Evolutionary conservation across 129 eudicot genomes (phyloP), one percentile per base, ranked within the genome.

Genomic region (Tanacetum coccineum): DNA sequence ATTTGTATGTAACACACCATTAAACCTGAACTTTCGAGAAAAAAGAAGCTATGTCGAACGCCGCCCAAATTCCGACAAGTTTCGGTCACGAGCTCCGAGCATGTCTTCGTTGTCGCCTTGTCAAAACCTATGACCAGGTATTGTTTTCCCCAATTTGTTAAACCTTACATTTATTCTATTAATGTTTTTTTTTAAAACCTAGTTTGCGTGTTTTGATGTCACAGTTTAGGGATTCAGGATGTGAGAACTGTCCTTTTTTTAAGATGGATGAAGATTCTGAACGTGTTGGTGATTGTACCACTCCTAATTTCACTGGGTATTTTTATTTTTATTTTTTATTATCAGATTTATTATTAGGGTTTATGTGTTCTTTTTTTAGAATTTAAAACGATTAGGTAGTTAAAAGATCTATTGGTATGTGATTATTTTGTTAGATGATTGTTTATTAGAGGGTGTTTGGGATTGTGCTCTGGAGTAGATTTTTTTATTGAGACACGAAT

Each of bases 61-160:
- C 79, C 48, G 99, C 99, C 10, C 95, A 93, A 73, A 89, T 93
- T 49, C 99, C 99, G 32, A 93, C 95, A n/a, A 89, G 99, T 74
- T 93, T 93, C 71, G 99, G 99, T 32, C 96, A 89, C 52, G 99
- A 89, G 50, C 96, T 93, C 21, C 81, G 99, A 65, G 95, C 99
- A 15, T 93, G 99, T 61, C 96, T 93, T 36, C 96, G 99, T 28
- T 93, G 99, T 75, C 84, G 89, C 3, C 95, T 94, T 15, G 95
- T 89, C 71, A 94, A 94, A 78, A 89, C 99, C 59, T 89, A 82
- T 74, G 96, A 94, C 63, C 99, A 89, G 91, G 98, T 93, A 56
- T 15, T 25, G 17, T 25, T 17, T 21, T 44, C 20, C n/a, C 12
- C 25, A 22, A 22, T 22, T 22, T 22, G 25, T n/a, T n/a, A n/a